Conservation (phyloP, 2,329 filamentous ascomycete genomes). For the Talaromyces sp. region DNA sequence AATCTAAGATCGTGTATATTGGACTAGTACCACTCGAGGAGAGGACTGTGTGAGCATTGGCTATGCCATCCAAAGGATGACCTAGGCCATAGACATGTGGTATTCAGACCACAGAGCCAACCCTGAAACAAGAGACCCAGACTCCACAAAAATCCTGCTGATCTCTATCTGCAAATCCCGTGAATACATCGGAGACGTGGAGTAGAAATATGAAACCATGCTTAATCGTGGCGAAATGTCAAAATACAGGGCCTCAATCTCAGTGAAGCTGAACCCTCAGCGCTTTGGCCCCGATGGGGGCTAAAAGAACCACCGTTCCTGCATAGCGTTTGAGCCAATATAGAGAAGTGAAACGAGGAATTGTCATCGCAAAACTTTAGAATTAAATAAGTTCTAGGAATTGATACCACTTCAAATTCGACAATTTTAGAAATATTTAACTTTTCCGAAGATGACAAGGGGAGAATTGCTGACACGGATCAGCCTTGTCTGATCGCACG, state of each 20-base stretch:
- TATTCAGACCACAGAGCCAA: background rate
- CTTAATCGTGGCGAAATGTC: background rate
- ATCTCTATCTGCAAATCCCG: background rate
- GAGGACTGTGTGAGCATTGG: too few species aligned
- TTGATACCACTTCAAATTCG: background rate
- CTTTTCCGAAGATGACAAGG: background rate
- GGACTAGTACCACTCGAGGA: too few species aligned
- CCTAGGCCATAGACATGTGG: too few species aligned
- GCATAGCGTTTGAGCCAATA: background rate
- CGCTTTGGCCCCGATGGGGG: background rate
- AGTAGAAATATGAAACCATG: too few species aligned
- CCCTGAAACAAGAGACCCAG: background rate
- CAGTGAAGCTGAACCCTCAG: background rate
- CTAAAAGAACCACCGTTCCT: background rate
- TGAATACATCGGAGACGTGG: background rate
- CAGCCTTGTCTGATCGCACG: background rate
- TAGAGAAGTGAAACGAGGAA: background rate
- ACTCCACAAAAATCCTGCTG: background rate
- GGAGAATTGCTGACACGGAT: background rate
- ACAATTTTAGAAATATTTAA: background rate
- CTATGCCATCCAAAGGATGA: too few species aligned
- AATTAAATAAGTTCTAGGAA: background rate
- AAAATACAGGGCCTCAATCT: background rate
- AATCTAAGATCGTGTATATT: too few species aligned
- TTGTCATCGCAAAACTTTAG: background rate